Percentiles rank a stretch among this genome's conserved stretches.
These are phyloP conservation scores for Amanita brunnescens DNA, from an alignment of 768 basidiomycete genomes.

Conservation along the genomic window DNA sequence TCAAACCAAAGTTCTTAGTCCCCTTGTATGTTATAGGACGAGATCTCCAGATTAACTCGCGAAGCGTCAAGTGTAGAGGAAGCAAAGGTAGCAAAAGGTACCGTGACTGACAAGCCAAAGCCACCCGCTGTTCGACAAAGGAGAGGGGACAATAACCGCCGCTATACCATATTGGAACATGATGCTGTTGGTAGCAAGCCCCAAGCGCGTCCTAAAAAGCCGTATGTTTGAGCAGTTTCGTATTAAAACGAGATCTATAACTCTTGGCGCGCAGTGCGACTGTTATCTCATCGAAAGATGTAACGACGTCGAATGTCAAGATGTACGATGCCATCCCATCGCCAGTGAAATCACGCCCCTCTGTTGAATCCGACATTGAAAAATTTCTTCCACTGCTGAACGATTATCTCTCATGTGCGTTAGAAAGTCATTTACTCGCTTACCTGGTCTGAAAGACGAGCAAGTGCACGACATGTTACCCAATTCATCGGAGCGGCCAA, in stretches of 20 bases:
- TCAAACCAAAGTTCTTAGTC: not conserved
- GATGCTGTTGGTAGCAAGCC: slow-evolving; percentile 12
- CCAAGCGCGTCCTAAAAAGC: not conserved
- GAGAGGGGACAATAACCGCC: slow-evolving; percentile 30
- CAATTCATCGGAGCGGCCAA: slow-evolving; percentile 9
- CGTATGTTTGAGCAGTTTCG: not conserved
- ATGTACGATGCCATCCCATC: slow-evolving; percentile 67
- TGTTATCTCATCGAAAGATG: slow-evolving; percentile 44
- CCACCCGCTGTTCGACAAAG: slow-evolving; percentile 16
- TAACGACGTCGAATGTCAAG: slow-evolving; percentile 38
- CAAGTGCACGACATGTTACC: slow-evolving; percentile 15
- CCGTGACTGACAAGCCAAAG: slow-evolving; percentile 9
- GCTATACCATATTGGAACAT: slow-evolving; percentile 44
- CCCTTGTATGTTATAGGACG: slow-evolving; percentile 30
- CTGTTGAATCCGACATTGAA: slow-evolving; percentile 48
- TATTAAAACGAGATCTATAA: not conserved
- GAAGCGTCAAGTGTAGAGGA: slow-evolving; percentile 21
- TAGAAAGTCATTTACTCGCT: not conserved
- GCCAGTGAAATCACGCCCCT: slow-evolving; percentile 17
- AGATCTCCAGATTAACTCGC: slow-evolving; percentile 46
- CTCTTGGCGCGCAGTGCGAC: slow-evolving; percentile 32
- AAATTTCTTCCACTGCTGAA: slow-evolving; percentile 72
- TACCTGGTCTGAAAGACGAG: slow-evolving; percentile 7
- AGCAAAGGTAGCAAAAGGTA: slow-evolving; percentile 9
- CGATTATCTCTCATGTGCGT: slow-evolving; percentile 60